phyloP scores from a whole-genome alignment of 2,329 filamentous ascomycete genomes.

The Colletotrichum graminicola region DNA sequence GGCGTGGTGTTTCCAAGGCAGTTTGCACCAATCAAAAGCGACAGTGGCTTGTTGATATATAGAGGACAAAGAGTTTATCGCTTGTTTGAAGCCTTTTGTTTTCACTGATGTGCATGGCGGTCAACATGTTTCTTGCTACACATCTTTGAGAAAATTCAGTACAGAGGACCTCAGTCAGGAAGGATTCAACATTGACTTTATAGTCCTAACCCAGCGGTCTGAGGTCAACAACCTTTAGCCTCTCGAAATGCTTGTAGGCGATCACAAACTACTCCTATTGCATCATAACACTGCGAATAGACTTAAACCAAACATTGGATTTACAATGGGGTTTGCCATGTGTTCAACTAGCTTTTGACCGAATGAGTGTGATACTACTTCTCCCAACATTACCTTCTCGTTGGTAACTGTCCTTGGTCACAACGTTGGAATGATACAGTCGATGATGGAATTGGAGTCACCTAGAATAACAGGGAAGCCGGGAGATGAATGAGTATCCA shows the following conservation, averaged over 20 bases:
- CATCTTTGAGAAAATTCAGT: background rate
- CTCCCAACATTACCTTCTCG: background rate
- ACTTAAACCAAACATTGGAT: background rate
- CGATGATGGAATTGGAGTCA: background rate
- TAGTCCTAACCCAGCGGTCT: background rate
- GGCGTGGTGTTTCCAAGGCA: background rate
- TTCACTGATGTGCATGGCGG: no score
- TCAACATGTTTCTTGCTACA: background rate
- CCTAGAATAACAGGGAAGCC: background rate
- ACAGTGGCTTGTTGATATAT: background rate
- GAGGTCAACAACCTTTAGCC: background rate
- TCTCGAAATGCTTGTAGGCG: background rate
- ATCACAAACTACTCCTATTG: background rate
- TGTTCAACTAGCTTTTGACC: background rate
- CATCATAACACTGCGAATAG: no score
- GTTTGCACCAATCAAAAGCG: background rate
- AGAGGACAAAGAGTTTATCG: background rate
- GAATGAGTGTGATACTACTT: background rate
- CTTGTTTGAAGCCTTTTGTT: background rate
- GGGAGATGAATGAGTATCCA: background rate
- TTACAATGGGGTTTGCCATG: background rate
- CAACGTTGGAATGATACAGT: background rate
- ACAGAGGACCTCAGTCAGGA: no score
- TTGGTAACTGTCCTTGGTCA: background rate
- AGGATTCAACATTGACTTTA: background rate